Conservation (phyloP, 2,329 filamentous ascomycete species). For the Phyllosticta citriasiana region DNA sequence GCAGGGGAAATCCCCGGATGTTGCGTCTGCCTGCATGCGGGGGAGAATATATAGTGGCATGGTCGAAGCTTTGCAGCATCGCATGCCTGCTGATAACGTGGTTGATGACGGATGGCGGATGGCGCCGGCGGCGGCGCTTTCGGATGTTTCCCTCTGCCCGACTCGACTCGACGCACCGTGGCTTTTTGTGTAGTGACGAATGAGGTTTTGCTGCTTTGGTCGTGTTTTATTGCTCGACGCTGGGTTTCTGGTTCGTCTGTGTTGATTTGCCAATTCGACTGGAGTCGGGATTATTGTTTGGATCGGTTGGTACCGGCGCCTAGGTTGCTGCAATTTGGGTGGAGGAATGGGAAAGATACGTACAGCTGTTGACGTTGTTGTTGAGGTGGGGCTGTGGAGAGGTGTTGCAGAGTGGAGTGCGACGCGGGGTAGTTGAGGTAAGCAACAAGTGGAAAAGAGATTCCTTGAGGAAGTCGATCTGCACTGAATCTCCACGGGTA, state of each 20-base stretch:
- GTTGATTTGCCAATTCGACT: no score
- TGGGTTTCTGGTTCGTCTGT: no score
- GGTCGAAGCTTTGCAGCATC: no score
- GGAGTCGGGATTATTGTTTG: no score
- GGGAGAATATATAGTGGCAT: no score
- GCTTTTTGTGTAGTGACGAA: background rate
- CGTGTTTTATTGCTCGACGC: background rate
- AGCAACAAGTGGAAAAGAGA: background rate
- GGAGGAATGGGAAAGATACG: background rate
- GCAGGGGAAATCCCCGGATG: background rate
- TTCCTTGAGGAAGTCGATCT: background rate
- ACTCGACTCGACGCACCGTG: background rate
- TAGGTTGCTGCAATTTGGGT: background rate
- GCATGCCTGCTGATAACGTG: background rate
- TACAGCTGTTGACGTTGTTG: background rate
- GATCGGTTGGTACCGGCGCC: no score
- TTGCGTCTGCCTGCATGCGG: no score
- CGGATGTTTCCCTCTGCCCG: background rate
- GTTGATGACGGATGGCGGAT: background rate
- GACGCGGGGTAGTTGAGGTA: background rate
- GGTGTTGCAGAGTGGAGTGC: background rate
- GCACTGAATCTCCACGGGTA: background rate
- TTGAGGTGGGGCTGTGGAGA: background rate
- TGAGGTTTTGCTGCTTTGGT: no score
- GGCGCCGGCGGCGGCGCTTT: background rate